Conservation (phyloP, 2,329 filamentous ascomycete species). For the Xylaria sp. region DNA sequence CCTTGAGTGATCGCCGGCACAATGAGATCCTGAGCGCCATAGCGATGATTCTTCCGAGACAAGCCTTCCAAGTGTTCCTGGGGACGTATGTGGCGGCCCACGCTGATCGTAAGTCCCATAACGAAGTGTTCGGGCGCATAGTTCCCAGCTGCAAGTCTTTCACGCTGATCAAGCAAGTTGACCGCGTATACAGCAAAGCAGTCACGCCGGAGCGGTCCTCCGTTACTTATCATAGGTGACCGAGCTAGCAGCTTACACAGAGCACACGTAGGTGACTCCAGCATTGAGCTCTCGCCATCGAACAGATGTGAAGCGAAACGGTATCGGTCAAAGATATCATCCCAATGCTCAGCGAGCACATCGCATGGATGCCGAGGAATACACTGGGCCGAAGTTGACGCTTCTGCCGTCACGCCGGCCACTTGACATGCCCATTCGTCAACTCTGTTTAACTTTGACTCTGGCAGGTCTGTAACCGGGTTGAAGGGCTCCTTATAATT, state of each 20-base stretch:
- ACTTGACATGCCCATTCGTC: conserved; percentile 1
- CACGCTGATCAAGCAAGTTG: conserved; percentile 25
- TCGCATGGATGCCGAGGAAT: conserved; percentile 17
- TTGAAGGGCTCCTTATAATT: conserved; percentile 4
- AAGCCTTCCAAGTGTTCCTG: conserved; percentile 10
- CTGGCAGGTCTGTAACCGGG: conserved; percentile 16
- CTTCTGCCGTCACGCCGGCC: not conserved
- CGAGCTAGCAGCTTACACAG: conserved; percentile 15
- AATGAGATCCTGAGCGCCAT: conserved; percentile 17
- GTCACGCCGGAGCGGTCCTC: not conserved
- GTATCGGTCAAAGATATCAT: conserved; percentile 21
- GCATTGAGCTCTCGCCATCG: not conserved
- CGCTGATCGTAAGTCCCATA: conserved; percentile 17
- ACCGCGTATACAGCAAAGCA: conserved; percentile 13
- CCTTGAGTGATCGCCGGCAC: conserved; percentile 11
- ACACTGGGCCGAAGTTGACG: not conserved
- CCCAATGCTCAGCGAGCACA: conserved; percentile 23
- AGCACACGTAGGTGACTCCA: not conserved
- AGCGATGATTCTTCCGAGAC: conserved; percentile 17
- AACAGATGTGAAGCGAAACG: conserved; percentile 23
- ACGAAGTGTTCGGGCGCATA: conserved; percentile 7
- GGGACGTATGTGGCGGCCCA: not conserved
- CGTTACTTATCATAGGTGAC: not conserved
- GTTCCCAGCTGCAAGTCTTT: conserved; percentile 7
- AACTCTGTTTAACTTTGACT: conserved; percentile 5